Conservation (phyloP, 768 basidiomycete species). For the Filobasidium floriforme region DNA sequence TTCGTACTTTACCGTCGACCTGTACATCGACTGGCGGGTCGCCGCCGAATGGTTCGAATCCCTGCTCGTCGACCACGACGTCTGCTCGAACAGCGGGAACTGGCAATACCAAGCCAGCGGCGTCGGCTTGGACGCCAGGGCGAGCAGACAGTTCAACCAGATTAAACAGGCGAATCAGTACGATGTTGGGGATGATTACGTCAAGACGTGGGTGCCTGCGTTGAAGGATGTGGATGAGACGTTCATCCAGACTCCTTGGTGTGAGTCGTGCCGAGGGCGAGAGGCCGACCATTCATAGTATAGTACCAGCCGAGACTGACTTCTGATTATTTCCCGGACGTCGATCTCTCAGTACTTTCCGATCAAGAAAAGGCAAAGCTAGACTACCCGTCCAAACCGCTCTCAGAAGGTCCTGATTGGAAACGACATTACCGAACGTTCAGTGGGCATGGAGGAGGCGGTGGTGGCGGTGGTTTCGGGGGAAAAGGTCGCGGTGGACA, state of each 20-base stretch:
- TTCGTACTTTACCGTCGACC: conserved; percentile 47
- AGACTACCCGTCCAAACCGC: conserved; percentile 32
- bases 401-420: conserved; percentile 35
- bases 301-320: too few species aligned
- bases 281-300: too few species aligned
- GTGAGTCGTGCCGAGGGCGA: conserved; percentile 28
- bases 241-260: conserved; percentile 42
- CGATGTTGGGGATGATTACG: conserved; percentile 35
- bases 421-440: conserved; percentile 32
- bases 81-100: conserved; percentile 54
- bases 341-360: not conserved
- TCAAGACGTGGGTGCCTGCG: conserved; percentile 39
- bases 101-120: conserved; percentile 41
- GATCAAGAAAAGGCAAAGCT: conserved; percentile 22
- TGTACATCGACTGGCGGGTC: conserved; percentile 49
- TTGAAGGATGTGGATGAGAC: conserved; percentile 33
- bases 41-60: conserved; percentile 51
- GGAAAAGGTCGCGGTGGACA: too few species aligned
- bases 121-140: conserved; percentile 44
- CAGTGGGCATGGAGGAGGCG: not conserved
- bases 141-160: conserved; percentile 44
- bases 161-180: conserved; percentile 45
- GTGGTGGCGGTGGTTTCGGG: too few species aligned
- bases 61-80: conserved; percentile 50
- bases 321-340: too few species aligned